phyloP scores from a whole-genome alignment of 306 rosid genomes.

The Lotus japonicus region DNA sequence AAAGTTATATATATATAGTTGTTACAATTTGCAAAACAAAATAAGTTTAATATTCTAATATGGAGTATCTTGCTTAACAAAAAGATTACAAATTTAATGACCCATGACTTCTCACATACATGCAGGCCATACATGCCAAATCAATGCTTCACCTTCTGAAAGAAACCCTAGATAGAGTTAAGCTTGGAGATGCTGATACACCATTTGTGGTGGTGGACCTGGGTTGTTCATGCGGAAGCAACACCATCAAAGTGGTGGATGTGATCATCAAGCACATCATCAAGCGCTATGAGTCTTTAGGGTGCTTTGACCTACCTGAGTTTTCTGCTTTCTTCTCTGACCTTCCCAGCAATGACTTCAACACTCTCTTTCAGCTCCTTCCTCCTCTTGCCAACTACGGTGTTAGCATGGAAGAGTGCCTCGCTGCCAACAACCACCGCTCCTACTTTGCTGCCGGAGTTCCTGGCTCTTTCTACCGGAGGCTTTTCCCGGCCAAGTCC shows the following conservation, averaged over 20 bases:
- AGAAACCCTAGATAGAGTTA: conserved; percentile 71
- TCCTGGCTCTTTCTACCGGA: conserved; percentile 82
- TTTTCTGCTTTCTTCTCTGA: conserved; percentile 91
- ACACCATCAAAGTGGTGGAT: conserved; percentile 64
- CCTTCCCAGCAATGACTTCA: conserved; percentile 94
- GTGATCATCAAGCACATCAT: conserved; percentile 73
- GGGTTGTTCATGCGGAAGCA: conserved; percentile 85
- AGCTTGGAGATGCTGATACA: conserved; percentile 33
- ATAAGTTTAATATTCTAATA: too few species aligned
- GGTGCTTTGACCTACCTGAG: conserved; percentile 53
- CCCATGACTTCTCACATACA: not conserved
- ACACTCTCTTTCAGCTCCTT: conserved; percentile 83
- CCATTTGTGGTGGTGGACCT: conserved; percentile 82
- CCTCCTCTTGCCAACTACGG: conserved; percentile 63
- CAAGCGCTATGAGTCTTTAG: conserved; percentile 62
- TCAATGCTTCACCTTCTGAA: conserved; percentile 81
- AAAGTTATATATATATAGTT: too few species aligned
- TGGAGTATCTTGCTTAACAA: too few species aligned
- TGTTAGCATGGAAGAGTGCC: conserved; percentile 80
- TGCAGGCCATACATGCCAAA: conserved; percentile 81
- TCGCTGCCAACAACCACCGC: conserved; percentile 65
- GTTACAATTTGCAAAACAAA: too few species aligned
- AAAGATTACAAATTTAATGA: too few species aligned
- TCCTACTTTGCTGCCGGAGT: conserved; percentile 88
- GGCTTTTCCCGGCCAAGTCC: conserved; percentile 81